Evolutionary conservation across 176 grass and related monocot genomes (phyloP), one percentile per base, ranked within the genome.

Genomic region (Saccharum spontaneum): DNA sequence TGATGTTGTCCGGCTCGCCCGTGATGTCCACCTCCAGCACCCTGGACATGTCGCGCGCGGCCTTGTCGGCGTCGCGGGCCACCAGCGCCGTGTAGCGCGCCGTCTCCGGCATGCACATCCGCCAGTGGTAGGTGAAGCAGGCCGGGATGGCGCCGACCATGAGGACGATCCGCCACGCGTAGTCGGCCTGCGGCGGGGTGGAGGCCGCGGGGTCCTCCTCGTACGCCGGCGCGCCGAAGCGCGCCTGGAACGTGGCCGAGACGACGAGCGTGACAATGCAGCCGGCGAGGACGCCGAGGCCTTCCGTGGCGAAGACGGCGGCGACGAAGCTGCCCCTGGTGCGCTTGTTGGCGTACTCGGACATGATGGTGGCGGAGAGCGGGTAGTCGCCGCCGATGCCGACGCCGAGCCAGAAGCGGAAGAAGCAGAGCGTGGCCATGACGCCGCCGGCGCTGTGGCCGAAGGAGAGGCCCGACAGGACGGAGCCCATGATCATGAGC

Each of bases 311-410:
- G 54, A 94, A 94, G 43, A 94, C 92, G 18, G 92, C 86, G 11
- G 92, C 92, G 76, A 91, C 91, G 83, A 94, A 89, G 33, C 77
- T 39, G 10, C 92, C 92, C 13, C 92, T 34, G 9, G 87, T 85
- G 12, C 57, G 72, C 84, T 87, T 89, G 84, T 79, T 94, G 71
- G 92, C 89, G 64, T 94, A 94, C 84, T 94, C 92, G 3, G 92
- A 76, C 89, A 94, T 89, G 84, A 94, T 94, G 43, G 92, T 94
- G 8, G 92, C 92, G 15, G 87, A 89, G 49, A 94, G 77, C 8
- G 92, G 92, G 71, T 94, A 94, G 71, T 94, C 92, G 5, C 92
- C 92, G 75, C 92, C 92, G 80, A 94, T 87, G 84, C 92, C 92
- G 59, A 94, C 89, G 45, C 89, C 92, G 12, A 94, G 92, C 92